Evolutionary conservation across 2,329 filamentous ascomycete genomes (phyloP), one percentile per base, ranked within the genome.

Genomic region (Ophiostoma quercus): DNA sequence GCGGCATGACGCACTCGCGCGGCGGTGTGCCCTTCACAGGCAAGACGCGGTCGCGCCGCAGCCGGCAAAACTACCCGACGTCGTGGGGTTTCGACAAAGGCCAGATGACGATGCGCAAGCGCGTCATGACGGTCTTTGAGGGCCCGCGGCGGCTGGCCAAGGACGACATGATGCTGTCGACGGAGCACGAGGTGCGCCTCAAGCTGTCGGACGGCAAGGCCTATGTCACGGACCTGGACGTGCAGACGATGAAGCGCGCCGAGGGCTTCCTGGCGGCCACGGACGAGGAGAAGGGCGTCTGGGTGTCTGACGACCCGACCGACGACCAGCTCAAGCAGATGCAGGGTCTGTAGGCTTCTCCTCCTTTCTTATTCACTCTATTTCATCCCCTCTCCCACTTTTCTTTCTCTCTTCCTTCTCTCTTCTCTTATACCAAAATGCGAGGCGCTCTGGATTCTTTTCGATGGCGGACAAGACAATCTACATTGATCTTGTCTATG

Each of bases 101-200:
- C 76, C 93, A 95, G 82, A 97, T 98, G 92, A 96, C 91, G 77
- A 96, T 96, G 88, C 97, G 96, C 87, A 97, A 97, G 87, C 91
- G 95, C 37, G 92, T 97, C 69, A 84, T 98, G 76, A 92, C 92
- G 73, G 92, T 96, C 25, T 99, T 96, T 76, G 93, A 98, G 77
- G 95, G 95, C 0, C 85, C 85, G 19, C 88, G 94, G 68, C 89
- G 94, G 60, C 85, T 99, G 67, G 95, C 92, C 86, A 98, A 98
- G 83, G 95, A 99, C 77, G 95, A 99, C 80, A 95, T 98, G 92
- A 96, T 97, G 93, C 88, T 99, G 67, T 92, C 94, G 75, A 93
- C 91, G 19, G 93, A 97, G 75, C 94, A 95, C 76, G 95, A 99
- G 80, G 92, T 98, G 51, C 92, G 94, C 76, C 84, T 97, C 79